A percentile compares a stretch with the other conserved stretches of the same genome.
These are phyloP conservation scores for Nakaseomyces delphensis DNA, from an alignment of 1,139 yeast genomes.

Conservation along the genomic window DNA sequence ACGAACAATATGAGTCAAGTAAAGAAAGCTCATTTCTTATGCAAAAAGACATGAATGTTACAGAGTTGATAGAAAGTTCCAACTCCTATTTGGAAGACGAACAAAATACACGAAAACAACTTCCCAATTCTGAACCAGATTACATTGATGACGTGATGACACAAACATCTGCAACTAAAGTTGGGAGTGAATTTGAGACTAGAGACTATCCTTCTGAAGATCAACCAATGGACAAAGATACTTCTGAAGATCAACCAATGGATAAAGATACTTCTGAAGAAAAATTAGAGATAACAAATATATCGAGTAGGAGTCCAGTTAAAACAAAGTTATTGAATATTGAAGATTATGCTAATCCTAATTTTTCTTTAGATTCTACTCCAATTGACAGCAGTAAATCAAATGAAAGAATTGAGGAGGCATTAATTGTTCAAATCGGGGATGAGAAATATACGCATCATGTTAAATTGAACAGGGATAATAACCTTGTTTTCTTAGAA, in stretches of 20 bases:
- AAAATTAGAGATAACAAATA: not conserved
- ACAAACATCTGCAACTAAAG: not conserved
- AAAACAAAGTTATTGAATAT: not conserved
- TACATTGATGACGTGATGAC: not conserved
- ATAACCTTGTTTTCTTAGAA: not conserved
- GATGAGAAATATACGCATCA: not conserved
- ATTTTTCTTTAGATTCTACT: not conserved
- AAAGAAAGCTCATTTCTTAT: conserved; percentile 5
- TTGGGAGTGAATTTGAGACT: not conserved
- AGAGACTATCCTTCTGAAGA: not conserved
- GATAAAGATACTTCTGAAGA: not conserved
- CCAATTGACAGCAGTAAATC: not conserved
- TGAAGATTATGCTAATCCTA: conserved; percentile 1
- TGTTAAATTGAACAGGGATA: not conserved
- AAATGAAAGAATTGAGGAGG: not conserved
- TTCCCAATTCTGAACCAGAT: conserved; percentile 5
- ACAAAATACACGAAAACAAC: not conserved
- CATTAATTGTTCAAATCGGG: not conserved
- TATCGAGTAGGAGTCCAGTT: not conserved
- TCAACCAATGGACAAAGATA: not conserved
- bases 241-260: not conserved
- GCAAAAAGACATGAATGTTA: not conserved
- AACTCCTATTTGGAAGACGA: not conserved
- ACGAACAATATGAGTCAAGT: conserved; percentile 3
- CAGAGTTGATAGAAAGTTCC: not conserved